phyloP scores from a whole-genome alignment of 495 filamentous ascomycete species.

The Entonaema liquescens region DNA sequence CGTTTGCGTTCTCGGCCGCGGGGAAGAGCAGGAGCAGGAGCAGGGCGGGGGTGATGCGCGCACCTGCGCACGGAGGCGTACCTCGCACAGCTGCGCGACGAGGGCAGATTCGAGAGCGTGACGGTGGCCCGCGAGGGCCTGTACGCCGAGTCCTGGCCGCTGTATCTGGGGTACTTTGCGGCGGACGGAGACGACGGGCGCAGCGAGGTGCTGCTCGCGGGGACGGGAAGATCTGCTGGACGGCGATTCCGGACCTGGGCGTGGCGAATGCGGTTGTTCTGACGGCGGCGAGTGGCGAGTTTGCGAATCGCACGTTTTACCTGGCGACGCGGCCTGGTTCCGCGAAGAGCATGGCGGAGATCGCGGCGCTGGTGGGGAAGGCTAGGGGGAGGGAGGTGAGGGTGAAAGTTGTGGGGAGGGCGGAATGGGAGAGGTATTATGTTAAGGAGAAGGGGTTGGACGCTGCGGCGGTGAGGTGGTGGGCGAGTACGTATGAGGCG shows the following conservation, averaged over 20 bases:
- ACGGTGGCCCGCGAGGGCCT: constrained; percentile 70
- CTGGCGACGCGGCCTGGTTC: constrained; percentile 41
- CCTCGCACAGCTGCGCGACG: constrained; percentile 49
- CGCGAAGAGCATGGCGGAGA: constrained; percentile 46
- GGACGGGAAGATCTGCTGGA: constrained; percentile 56
- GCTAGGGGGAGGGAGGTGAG: constrained; percentile 35
- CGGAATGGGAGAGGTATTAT: constrained; percentile 54
- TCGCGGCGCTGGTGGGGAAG: constrained; percentile 47
- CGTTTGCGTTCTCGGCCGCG: constrained; percentile 29
- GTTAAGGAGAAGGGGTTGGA: constrained; percentile 48
- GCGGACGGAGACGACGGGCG: constrained; percentile 15
- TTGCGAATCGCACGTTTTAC: constrained; percentile 45
- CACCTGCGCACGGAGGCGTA: constrained; percentile 71
- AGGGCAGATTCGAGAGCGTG: constrained; percentile 47
- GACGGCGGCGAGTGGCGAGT: constrained; percentile 45
- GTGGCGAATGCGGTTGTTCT: constrained; percentile 52
- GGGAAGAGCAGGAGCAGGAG: constrained; percentile 3
- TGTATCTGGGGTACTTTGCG: constrained; percentile 71
- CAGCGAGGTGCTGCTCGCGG: constrained; percentile 47
- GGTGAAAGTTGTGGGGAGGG: constrained; percentile 40
- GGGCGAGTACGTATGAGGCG: constrained; percentile 56
- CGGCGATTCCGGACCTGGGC: constrained; percentile 55
- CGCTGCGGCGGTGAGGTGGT: constrained; percentile 52
- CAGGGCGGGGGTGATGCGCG: constrained; percentile 69
- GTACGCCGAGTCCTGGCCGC: constrained; percentile 73